Evolutionary conservation across 208 protist genomes (phyloP).

Genomic region (Trypanosoma grayi): DNA sequence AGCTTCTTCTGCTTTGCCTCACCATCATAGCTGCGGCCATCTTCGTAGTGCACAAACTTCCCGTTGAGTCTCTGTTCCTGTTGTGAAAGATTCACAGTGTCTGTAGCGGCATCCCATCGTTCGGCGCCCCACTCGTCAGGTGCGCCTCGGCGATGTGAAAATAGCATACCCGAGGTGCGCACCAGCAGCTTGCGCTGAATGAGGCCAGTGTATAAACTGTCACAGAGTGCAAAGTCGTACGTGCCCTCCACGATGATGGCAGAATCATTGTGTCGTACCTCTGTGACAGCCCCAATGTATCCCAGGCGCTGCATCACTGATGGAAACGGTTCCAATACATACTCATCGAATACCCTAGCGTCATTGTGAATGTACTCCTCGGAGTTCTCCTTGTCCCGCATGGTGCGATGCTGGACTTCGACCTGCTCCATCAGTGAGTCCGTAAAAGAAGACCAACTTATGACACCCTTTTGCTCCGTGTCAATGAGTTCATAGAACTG

Average conservation of each 20-base stretch:
- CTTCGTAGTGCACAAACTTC: constrained; percentile 60
- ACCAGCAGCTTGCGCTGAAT: constrained; percentile 62
- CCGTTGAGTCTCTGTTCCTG: constrained; percentile 31
- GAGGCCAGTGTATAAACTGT: constrained; percentile 46
- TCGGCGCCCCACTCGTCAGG: constrained; percentile 21
- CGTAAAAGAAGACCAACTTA: constrained; percentile 67
- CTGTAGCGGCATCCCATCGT: constrained; percentile 41
- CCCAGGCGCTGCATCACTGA: constrained; percentile 44
- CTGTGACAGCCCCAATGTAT: constrained; percentile 48
- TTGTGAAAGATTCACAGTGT: constrained; percentile 30
- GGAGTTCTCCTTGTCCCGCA: constrained; percentile 41
- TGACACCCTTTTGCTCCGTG: constrained; percentile 53
- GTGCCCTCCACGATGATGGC: constrained; percentile 59
- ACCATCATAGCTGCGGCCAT: constrained; percentile 43
- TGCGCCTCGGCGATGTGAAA: constrained; percentile 21
- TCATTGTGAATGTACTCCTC: constrained; percentile 30
- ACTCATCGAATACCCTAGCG: constrained; percentile 70
- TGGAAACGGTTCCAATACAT: constrained; percentile 62
- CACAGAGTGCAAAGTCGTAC: constrained; percentile 69
- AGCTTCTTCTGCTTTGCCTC: constrained; percentile 19
- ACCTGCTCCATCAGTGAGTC: constrained; percentile 72
- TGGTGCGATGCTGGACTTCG: constrained; percentile 58
- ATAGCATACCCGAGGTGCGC: constrained; percentile 38
- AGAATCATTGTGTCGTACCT: constrained; percentile 53
- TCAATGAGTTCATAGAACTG: constrained; percentile 63